Evolutionary conservation across 2,329 filamentous ascomycete genomes (phyloP).

Genomic region (Xylariaceae sp.): DNA sequence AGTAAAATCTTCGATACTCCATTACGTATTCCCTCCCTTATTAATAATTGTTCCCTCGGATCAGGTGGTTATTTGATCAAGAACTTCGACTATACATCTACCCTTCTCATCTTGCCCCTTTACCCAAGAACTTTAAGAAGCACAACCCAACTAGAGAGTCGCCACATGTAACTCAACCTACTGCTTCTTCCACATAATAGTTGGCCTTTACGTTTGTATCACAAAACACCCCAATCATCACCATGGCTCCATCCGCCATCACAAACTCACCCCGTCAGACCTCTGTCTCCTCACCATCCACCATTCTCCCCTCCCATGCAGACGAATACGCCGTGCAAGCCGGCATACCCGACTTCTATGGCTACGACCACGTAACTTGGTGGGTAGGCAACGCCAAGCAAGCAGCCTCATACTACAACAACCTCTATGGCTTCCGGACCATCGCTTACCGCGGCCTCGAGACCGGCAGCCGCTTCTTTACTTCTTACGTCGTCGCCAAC

Average conservation of each 20-base stretch:
- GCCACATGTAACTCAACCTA: too few species aligned
- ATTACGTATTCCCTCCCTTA: too few species aligned
- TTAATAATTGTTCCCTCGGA: too few species aligned
- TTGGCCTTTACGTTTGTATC: too few species aligned
- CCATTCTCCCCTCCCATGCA: conserved; percentile 39
- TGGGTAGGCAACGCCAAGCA: conserved; percentile 97
- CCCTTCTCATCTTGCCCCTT: too few species aligned
- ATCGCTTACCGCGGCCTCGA: conserved; percentile 85
- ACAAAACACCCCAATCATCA: conserved; percentile 18
- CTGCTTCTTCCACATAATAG: neutral
- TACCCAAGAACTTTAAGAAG: too few species aligned
- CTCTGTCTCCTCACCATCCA: too few species aligned
- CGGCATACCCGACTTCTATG: conserved; percentile 60
- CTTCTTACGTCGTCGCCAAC: conserved; percentile 81
- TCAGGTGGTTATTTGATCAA: too few species aligned
- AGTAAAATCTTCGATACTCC: too few species aligned
- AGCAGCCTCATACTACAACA: conserved; percentile 82
- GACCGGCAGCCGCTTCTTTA: conserved; percentile 75
- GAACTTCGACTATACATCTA: too few species aligned
- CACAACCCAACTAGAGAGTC: too few species aligned
- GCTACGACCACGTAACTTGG: conserved; percentile 93
- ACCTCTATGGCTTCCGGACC: conserved; percentile 78
- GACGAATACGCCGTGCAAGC: conserved; percentile 52
- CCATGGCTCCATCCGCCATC: conserved; percentile 59
- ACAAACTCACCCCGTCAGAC: conserved; percentile 46